Percentiles rank a stretch among this genome's conserved stretches.
Evolutionary conservation across 139 green algal genomes (phyloP).

Genomic region (Chlamydomonas schloesseri): DNA sequence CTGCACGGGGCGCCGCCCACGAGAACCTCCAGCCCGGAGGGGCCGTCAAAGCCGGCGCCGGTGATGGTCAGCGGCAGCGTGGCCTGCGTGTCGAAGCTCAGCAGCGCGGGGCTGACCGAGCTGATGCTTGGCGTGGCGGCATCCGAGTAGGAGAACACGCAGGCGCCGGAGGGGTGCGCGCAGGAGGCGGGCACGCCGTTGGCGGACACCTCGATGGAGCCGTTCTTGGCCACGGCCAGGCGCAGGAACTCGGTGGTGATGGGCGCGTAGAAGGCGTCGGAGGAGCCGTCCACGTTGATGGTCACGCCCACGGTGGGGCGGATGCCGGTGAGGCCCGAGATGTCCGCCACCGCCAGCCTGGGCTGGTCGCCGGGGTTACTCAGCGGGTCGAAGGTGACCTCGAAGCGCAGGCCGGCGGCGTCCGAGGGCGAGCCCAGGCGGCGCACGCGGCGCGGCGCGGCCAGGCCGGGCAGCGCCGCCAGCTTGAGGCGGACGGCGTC

Average conservation of each 20-base stretch:
- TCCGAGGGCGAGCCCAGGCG: neutral
- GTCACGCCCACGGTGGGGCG: neutral
- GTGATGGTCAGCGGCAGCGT: slow-evolving; percentile 44
- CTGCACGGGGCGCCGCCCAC: neutral
- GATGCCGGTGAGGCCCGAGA: neutral
- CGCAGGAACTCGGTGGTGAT: slow-evolving; percentile 50
- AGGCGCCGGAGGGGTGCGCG: slow-evolving; percentile 10
- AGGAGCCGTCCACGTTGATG: slow-evolving; percentile 1
- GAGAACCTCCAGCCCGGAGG: neutral
- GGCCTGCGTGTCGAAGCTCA: slow-evolving; percentile 12
- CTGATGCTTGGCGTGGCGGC: slow-evolving; percentile 43
- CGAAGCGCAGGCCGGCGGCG: neutral
- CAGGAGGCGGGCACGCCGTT: slow-evolving; percentile 49
- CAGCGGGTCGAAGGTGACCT: slow-evolving; percentile 40
- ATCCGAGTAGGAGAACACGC: slow-evolving; percentile 39
- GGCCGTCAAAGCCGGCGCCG: neutral
- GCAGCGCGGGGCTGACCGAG: neutral
- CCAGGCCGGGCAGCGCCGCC: slow-evolving; percentile 4
- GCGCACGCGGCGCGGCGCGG: neutral
- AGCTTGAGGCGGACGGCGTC: slow-evolving; percentile 1
- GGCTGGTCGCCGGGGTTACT: slow-evolving; percentile 44
- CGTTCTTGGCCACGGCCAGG: slow-evolving; percentile 18
- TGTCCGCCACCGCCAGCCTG: slow-evolving; percentile 11
- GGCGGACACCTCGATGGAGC: neutral
- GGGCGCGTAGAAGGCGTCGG: slow-evolving; percentile 39